phyloP scores from a whole-genome alignment of 2,329 filamentous ascomycete species.

The Hymenoscyphus scutula region DNA sequence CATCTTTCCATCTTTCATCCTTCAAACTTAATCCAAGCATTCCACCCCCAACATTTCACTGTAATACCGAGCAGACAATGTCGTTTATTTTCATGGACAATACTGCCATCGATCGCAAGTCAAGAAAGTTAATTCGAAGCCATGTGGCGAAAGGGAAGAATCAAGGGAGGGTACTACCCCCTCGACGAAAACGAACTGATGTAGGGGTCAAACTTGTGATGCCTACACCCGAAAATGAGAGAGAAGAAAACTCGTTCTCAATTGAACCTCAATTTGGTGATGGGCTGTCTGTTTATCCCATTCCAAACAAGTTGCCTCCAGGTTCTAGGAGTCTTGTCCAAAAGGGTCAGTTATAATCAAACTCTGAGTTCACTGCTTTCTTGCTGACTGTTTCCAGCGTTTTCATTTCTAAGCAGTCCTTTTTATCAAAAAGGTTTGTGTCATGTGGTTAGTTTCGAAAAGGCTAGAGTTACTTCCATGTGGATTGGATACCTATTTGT shows the following conservation, averaged over 20 bases:
- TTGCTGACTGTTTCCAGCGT: slow-evolving; percentile 8
- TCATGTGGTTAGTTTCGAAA: slow-evolving; percentile 11
- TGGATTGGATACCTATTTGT: slow-evolving; percentile 33
- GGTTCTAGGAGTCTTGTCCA: slow-evolving; percentile 14
- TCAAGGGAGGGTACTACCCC: slow-evolving; percentile 16
- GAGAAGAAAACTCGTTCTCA: background rate
- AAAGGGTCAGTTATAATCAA: slow-evolving; percentile 11
- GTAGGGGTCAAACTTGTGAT: background rate
- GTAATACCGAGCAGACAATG: slow-evolving; percentile 11
- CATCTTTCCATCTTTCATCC: too few species aligned
- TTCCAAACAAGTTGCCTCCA: slow-evolving; percentile 15
- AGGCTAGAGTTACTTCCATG: slow-evolving; percentile 12
- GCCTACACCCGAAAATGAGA: background rate
- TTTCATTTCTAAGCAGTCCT: slow-evolving; percentile 17
- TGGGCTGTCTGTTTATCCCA: slow-evolving; percentile 16
- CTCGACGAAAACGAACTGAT: slow-evolving; percentile 7
- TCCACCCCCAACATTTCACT: too few species aligned
- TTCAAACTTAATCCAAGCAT: too few species aligned
- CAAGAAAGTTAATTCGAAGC: slow-evolving; percentile 20
- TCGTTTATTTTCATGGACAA: slow-evolving; percentile 21
- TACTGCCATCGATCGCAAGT: slow-evolving; percentile 16
- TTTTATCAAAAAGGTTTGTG: slow-evolving; percentile 11
- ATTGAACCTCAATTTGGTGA: slow-evolving; percentile 20
- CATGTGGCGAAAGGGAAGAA: slow-evolving; percentile 23
- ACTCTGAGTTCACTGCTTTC: background rate